Conservation (phyloP, 257 asterid species). For the Capsicum pubescens region DNA sequence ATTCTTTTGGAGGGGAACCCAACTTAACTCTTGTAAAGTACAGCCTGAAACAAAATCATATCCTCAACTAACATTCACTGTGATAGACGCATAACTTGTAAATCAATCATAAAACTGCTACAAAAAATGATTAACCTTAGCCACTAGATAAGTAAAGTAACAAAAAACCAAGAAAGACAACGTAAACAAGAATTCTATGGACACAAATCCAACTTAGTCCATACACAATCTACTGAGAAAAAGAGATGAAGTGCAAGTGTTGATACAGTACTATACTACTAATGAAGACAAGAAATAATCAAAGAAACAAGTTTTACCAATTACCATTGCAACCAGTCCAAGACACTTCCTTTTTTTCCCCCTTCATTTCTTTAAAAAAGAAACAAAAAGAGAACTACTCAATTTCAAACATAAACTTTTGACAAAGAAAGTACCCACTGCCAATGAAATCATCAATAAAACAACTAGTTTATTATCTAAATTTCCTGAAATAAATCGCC, state of each 20-base stretch:
- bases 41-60: conserved; percentile 59
- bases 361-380: not conserved
- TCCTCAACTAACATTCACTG: conserved; percentile 21
- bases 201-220: conserved; percentile 10
- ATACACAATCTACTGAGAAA: not conserved
- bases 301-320: not conserved
- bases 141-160: not conserved
- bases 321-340: not conserved
- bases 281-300: not conserved
- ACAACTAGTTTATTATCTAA: not conserved
- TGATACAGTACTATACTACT: not conserved
- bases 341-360: not conserved
- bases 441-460: not conserved
- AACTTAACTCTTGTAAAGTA: conserved; percentile 80
- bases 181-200: conserved; percentile 10
- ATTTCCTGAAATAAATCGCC: not conserved
- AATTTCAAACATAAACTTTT: not conserved
- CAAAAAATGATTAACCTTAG: not conserved
- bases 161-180: not conserved
- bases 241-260: not conserved
- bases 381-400: not conserved
- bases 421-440: not conserved
- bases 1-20: conserved; percentile 91
- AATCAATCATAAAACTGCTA: not conserved
- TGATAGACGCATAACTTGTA: not conserved